These are phyloP conservation scores for Lasiosphaeria ovina DNA, from an alignment of 495 filamentous ascomycete species.

Conservation along the genomic window DNA sequence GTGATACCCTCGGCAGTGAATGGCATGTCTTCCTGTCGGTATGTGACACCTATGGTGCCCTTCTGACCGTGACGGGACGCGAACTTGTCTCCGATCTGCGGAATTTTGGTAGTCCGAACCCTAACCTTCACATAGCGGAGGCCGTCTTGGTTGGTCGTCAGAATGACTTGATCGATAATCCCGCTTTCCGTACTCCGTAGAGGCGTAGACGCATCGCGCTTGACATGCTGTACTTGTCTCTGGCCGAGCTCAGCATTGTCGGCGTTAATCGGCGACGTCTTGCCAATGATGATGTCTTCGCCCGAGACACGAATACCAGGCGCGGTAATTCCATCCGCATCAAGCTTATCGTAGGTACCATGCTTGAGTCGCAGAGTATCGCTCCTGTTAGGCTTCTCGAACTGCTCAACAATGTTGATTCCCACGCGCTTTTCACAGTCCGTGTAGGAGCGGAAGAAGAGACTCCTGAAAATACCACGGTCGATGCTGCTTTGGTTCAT, in stretches of 20 bases:
- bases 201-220: conserved; percentile 92
- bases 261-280: conserved; percentile 89
- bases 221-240: conserved; percentile 81
- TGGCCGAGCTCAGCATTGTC: conserved; percentile 94
- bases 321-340: conserved; percentile 89
- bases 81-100: conserved; percentile 99
- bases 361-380: conserved; percentile 90
- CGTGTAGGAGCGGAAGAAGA: conserved; percentile 96
- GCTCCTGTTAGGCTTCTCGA: conserved; percentile 87
- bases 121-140: conserved; percentile 94
- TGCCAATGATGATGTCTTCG: conserved; percentile 99
- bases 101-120: conserved; percentile 94
- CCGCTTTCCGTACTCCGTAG: conserved; percentile 93
- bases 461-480: conserved; percentile 90
- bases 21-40: conserved; percentile 96
- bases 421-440: conserved; percentile 94
- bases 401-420: conserved; percentile 81
- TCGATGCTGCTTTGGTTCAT: conserved; percentile 99
- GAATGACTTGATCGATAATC: conserved; percentile 88
- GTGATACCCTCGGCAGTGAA: conserved; percentile 89
- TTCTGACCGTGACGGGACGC: conserved; percentile 99
- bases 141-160: conserved; percentile 90
- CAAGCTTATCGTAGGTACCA: conserved; percentile 96
- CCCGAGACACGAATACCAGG: conserved; percentile 92
- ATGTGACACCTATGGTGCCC: conserved; percentile 98